Conservation (phyloP, 129 eudicot species). For the Daucus carota region DH1_v3.0 NC_030387.2:41191001-41191500, state of each 20-base stretch:
- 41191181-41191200: slow-evolving; percentile 33
- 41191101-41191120: slow-evolving; percentile 60
- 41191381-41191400: slow-evolving; percentile 55
- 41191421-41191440: slow-evolving; percentile 21
- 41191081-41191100: slow-evolving; percentile 53
- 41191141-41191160: slow-evolving; percentile 34
- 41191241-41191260: slow-evolving; percentile 32
- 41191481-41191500: slow-evolving; percentile 31
- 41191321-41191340: slow-evolving; percentile 47
- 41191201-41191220: slow-evolving; percentile 23
- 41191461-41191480: slow-evolving; percentile 53
- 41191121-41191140: slow-evolving; percentile 37
- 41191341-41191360: slow-evolving; percentile 41
- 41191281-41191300: slow-evolving; percentile 61
- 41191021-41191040: too few species aligned
- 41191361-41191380: slow-evolving; percentile 27
- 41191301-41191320: slow-evolving; percentile 48
- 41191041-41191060: slow-evolving; percentile 34
- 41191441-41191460: slow-evolving; percentile 30
- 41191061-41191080: slow-evolving; percentile 39
- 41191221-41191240: slow-evolving; percentile 39
- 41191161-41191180: slow-evolving; percentile 45
- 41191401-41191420: slow-evolving; percentile 34
- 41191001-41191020: neutral
- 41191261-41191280: slow-evolving; percentile 67